phyloP scores from a whole-genome alignment of 2,329 filamentous ascomycete species.

The Colletotrichum trifolii region DNA sequence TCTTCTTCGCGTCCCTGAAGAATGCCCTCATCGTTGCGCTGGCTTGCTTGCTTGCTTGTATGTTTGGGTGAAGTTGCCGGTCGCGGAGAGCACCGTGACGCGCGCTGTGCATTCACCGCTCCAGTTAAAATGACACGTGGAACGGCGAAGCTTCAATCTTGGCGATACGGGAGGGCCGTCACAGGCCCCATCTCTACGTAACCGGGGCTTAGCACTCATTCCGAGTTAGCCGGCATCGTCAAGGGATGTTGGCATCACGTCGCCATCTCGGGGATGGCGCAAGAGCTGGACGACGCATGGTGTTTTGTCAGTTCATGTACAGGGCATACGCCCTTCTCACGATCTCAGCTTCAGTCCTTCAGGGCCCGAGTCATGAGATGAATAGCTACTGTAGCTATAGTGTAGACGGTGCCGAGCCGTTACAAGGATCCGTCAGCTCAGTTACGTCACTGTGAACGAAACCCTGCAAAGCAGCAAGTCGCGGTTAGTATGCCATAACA shows the following conservation, averaged over 20 bases:
- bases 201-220: slow-evolving; percentile 34
- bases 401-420: too few species aligned
- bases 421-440: too few species aligned
- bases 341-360: background rate
- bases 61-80: background rate
- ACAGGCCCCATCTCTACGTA: slow-evolving; percentile 23
- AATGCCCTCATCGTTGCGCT: slow-evolving; percentile 28
- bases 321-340: too few species aligned
- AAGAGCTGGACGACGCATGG: background rate
- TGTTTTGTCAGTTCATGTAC: background rate
- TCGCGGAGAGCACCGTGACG: slow-evolving; percentile 14
- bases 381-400: too few species aligned
- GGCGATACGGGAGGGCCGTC: slow-evolving; percentile 13
- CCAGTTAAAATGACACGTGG: slow-evolving; percentile 36
- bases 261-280: background rate
- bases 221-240: slow-evolving; percentile 29
- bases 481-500: too few species aligned
- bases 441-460: background rate
- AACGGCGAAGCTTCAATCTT: slow-evolving; percentile 34
- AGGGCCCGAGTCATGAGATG: slow-evolving; percentile 7
- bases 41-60: background rate
- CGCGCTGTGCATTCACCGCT: slow-evolving; percentile 23
- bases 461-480: too few species aligned
- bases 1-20: slow-evolving; percentile 30
- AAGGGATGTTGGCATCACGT: background rate